These are phyloP conservation scores for Zygoascus tannicola DNA, from an alignment of 805 yeast genomes.

Conservation along the genomic window DNA sequence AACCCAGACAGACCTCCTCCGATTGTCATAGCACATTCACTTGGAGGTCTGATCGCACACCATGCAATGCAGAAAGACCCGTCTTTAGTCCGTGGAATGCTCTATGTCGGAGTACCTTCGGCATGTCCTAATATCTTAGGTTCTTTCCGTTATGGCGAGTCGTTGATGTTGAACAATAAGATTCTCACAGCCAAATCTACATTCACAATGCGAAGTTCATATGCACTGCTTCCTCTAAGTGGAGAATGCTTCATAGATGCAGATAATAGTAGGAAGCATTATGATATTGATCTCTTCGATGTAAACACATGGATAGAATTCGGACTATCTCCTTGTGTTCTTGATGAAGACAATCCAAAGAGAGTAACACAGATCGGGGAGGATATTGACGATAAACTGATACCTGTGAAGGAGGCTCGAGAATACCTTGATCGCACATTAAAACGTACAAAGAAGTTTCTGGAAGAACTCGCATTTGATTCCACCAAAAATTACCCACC, in stretches of 20 bases:
- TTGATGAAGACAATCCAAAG: conserved; percentile 17
- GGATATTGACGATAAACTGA: conserved; percentile 1
- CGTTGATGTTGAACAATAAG: conserved; percentile 63
- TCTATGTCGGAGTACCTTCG: conserved; percentile 77
- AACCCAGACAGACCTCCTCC: conserved; percentile 46
- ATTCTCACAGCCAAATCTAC: conserved; percentile 72
- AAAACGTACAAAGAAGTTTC: conserved; percentile 46
- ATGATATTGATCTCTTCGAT: conserved; percentile 61
- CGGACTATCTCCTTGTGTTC: conserved; percentile 65
- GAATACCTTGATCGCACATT: conserved; percentile 57
- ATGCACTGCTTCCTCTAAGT: conserved; percentile 62
- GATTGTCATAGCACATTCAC: conserved; percentile 76
- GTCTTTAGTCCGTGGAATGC: conserved; percentile 56
- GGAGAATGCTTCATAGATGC: conserved; percentile 66
- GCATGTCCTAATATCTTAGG: conserved; percentile 83
- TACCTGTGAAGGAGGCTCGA: conserved; percentile 43
- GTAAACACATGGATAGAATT: conserved; percentile 73
- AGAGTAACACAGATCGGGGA: conserved; percentile 9
- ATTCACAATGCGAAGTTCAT: conserved; percentile 82
- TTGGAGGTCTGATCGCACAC: conserved; percentile 89
- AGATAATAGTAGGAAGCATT: conserved; percentile 22
- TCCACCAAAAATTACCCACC: conserved; percentile 64
- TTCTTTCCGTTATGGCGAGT: conserved; percentile 74
- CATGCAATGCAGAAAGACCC: conserved; percentile 65
- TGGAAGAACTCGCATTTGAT: conserved; percentile 46